Evolutionary conservation across 257 asterid genomes (phyloP).

Genomic region (Solanum pinnatisectum): DNA sequence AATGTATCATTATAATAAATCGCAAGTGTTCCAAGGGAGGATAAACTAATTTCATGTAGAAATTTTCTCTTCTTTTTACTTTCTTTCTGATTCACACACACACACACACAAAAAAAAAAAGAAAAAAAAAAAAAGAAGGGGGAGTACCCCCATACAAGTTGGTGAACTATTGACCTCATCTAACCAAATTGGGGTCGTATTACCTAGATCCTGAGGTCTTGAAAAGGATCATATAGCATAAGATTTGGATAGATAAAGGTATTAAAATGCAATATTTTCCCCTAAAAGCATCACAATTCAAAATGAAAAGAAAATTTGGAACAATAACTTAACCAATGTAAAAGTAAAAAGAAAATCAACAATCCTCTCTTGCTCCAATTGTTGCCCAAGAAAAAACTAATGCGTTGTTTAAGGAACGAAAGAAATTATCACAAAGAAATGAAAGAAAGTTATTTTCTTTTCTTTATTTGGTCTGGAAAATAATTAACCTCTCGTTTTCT

Average conservation of each 20-base stretch:
- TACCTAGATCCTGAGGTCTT: not conserved
- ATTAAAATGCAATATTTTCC: not conserved
- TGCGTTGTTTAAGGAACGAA: not conserved
- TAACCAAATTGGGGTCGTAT: not conserved
- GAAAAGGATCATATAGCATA: not conserved
- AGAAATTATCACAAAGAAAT: not conserved
- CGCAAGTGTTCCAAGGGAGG: not conserved
- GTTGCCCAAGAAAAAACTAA: not conserved
- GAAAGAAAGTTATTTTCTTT: not conserved
- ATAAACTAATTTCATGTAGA: not conserved
- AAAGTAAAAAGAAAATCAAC: not conserved
- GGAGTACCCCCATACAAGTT: not conserved
- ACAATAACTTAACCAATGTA: not conserved
- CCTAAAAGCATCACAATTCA: not conserved
- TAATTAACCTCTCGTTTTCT: not conserved
- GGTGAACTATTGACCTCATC: not conserved
- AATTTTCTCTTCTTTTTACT: not conserved
- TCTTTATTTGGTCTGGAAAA: not conserved
- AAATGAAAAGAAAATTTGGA: not conserved
- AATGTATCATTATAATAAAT: not conserved
- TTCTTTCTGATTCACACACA: not conserved
- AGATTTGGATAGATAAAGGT: not conserved
- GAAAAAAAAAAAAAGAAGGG: not conserved
- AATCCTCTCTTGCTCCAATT: not conserved
- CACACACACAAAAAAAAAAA: not conserved